Base-by-base conservation (phyloP, 2,329 filamentous ascomycete genomes). In the Botryotinia convoluta region DNA sequence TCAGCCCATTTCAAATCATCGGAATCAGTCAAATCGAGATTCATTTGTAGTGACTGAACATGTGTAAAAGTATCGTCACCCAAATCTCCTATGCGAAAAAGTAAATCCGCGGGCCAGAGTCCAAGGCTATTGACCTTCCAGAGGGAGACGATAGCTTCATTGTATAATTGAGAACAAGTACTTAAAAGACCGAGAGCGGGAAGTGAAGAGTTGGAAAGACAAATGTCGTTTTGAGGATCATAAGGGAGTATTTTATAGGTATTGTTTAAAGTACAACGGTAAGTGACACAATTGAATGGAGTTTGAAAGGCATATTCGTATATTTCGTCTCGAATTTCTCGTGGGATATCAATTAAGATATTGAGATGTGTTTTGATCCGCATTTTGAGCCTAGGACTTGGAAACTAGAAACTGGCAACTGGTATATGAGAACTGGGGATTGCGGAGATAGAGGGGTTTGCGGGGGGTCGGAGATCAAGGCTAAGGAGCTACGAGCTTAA, bases 241-340 rank as follows among this genome's bases (percentile, higher is more conserved):
- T 72, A 69, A 12, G 64, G 39, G 18, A 69, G 44, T 29, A 72
- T 37, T 37, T 59, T 51, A 29, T 59, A 72, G 8, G 63, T 69
- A 29, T 57, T 35, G 8, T 32, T 59, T 16, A 48, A 20, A 7
- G 71, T 72, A 32, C 29, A 48, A 39, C 62, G 71, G 26, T 59
- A 72, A 3, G 63, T 72, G 39, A 72, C 37, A 68, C 67, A 63
- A 14, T 59, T n/a, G 22, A 29, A 45, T 4, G 22, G 44, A n/a
- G 72, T 70, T 70, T 60, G 51, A 12, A 73, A 63, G 54, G 67
- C 72, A 18, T 57, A 62, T 54, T 29, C 29, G 45, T 73, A 73
- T 59, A 73, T 73, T 62, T 73, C 39, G 42, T 73, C 45, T 29
- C 65, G 72, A 51, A 73, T 70, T 29, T 73, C 72, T 37, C 45